Conservation (phyloP, 345 rosid species). For the Rhodamnia rubescens region DNA sequence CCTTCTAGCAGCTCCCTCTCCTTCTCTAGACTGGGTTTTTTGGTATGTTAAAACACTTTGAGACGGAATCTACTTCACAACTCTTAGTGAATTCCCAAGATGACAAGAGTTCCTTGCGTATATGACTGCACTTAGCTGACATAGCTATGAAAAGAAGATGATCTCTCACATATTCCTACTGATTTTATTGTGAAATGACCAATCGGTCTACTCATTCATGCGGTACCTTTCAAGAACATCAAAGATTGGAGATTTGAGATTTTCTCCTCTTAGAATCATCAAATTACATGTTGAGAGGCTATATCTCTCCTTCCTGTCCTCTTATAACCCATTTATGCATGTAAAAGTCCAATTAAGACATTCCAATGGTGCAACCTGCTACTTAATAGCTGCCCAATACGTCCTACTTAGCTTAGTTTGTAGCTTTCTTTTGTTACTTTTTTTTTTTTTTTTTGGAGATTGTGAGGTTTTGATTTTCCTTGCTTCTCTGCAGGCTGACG, state of each 20-base stretch:
- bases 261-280: not conserved
- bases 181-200: not conserved
- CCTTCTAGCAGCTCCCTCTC: not conserved
- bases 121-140: not conserved
- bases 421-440: not conserved
- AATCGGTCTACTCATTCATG: not conserved
- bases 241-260: not conserved
- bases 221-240: not conserved
- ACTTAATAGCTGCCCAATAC: not conserved
- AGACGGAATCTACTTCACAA: not conserved
- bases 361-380: not conserved
- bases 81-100: not conserved
- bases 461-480: not conserved
- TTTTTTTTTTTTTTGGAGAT: not conserved
- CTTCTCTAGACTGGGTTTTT: not conserved
- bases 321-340: not conserved
- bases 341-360: not conserved
- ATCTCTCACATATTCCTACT: not conserved
- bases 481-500: conserved; percentile 50
- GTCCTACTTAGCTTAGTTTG: not conserved
- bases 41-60: not conserved
- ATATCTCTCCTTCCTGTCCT: not conserved
- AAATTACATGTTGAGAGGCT: not conserved
- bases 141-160: not conserved
- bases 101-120: not conserved